A percentile compares a stretch with the other conserved stretches of the same genome.
Conservation (phyloP, 1,284 basidiomycete species). For the Vanrija pseudolonga region DNA sequence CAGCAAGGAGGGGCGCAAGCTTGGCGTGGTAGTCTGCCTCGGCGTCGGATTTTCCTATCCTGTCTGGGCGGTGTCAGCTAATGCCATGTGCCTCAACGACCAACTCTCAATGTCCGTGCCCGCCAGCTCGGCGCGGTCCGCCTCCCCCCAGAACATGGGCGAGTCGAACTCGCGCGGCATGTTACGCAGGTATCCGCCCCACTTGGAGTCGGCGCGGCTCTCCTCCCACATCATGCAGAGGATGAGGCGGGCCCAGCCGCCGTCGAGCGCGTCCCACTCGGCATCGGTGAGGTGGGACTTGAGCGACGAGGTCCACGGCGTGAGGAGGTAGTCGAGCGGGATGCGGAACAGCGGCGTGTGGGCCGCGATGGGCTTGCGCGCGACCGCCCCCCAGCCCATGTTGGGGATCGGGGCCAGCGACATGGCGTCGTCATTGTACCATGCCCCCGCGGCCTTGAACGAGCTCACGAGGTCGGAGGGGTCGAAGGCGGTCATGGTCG, state of each 20-base stretch:
- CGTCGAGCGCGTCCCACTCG: constrained; percentile 63
- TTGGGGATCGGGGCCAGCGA: constrained; percentile 26
- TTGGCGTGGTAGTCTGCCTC: constrained; percentile 68
- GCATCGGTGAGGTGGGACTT: constrained; percentile 54
- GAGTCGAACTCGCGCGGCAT: constrained; percentile 77
- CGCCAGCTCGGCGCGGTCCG: constrained; percentile 66
- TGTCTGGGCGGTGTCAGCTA: constrained; percentile 56
- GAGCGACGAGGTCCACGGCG: constrained; percentile 69
- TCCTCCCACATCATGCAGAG: constrained; percentile 95
- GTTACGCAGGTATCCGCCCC: constrained; percentile 56
- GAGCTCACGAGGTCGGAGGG: constrained; percentile 23
- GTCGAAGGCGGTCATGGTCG: constrained; percentile 5
- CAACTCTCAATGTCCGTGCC: constrained; percentile 83
- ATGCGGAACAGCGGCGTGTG: constrained; percentile 67
- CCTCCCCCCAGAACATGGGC: constrained; percentile 87
- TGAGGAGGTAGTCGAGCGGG: constrained; percentile 72
- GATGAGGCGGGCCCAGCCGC: constrained; percentile 84
- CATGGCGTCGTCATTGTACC: constrained; percentile 29
- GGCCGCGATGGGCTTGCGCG: constrained; percentile 47
- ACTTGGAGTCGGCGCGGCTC: constrained; percentile 58
- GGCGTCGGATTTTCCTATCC: constrained; percentile 80
- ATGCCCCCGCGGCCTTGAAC: constrained; percentile 34
- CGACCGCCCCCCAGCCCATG: constrained; percentile 48
- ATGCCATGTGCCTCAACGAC: constrained; percentile 33
- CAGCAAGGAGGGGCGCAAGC: constrained; percentile 55